Evolutionary conservation across 257 asterid species (phyloP).

Genomic region (Verbena officinalis): DNA sequence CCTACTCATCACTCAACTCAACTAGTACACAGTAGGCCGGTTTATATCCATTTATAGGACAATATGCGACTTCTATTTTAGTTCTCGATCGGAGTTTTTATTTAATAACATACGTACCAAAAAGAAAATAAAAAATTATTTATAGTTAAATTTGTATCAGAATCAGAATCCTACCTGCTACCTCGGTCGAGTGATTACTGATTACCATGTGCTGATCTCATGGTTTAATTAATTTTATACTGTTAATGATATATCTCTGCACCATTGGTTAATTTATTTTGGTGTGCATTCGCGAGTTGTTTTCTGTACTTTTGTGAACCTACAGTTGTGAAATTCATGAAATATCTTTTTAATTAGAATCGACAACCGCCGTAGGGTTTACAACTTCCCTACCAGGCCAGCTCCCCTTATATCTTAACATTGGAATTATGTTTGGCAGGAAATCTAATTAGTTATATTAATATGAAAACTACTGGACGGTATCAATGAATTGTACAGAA

Average conservation of each 20-base stretch:
- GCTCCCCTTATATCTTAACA: too few species aligned
- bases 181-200: constrained; percentile 30
- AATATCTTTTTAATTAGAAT: too few species aligned
- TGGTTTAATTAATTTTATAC: background rate
- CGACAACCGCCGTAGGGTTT: too few species aligned
- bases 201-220: constrained; percentile 42
- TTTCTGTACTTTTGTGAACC: background rate
- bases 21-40: background rate
- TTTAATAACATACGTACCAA: background rate
- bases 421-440: background rate
- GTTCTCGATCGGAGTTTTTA: background rate
- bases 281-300: background rate
- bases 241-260: background rate
- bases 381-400: too few species aligned
- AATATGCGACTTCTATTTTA: background rate
- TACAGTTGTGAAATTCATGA: background rate
- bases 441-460: too few species aligned
- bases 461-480: background rate
- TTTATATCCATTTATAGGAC: background rate
- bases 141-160: constrained; percentile 9
- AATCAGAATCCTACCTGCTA: constrained; percentile 52
- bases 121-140: constrained; percentile 29
- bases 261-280: constrained; percentile 1
- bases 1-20: too few species aligned
- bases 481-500: background rate